phyloP scores from a whole-genome alignment of 2,329 filamentous ascomycete species.

The Penicillium sclerotiorum region DNA sequence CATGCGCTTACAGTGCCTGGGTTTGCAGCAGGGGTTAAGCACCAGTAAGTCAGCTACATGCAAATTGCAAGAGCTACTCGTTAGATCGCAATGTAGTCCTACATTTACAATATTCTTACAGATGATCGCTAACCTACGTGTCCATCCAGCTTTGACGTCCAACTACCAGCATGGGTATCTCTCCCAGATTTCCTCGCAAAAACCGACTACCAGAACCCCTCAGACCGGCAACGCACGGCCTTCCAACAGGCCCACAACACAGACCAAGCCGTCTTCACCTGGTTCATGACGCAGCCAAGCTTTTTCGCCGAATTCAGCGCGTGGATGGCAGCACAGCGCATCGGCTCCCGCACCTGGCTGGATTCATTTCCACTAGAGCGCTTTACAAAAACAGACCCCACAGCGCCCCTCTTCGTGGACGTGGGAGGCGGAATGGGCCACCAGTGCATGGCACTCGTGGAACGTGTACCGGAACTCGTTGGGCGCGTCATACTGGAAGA shows the following conservation, averaged over 20 bases:
- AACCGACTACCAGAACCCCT: not conserved
- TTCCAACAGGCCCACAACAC: not conserved
- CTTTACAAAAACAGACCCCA: not conserved
- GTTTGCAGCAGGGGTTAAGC: not conserved
- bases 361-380: not conserved
- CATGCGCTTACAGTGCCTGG: not conserved
- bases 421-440: constrained; percentile 22
- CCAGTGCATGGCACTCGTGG: constrained; percentile 8
- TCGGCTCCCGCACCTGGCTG: not conserved
- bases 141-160: not conserved
- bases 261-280: not conserved
- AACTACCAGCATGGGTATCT: not conserved
- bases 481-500: constrained; percentile 7
- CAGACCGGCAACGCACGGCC: not conserved
- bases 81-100: not conserved
- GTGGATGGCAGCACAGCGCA: not conserved
- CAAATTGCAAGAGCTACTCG: not conserved
- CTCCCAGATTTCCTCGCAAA: not conserved
- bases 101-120: not conserved
- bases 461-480: not conserved
- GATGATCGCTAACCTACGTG: not conserved
- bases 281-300: not conserved
- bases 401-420: constrained; percentile 22
- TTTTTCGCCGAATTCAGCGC: not conserved
- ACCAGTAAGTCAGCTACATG: not conserved